These are phyloP conservation scores for Colletotrichum falcatum DNA, from an alignment of 2,329 filamentous ascomycete species.

Conservation along the genomic window DNA sequence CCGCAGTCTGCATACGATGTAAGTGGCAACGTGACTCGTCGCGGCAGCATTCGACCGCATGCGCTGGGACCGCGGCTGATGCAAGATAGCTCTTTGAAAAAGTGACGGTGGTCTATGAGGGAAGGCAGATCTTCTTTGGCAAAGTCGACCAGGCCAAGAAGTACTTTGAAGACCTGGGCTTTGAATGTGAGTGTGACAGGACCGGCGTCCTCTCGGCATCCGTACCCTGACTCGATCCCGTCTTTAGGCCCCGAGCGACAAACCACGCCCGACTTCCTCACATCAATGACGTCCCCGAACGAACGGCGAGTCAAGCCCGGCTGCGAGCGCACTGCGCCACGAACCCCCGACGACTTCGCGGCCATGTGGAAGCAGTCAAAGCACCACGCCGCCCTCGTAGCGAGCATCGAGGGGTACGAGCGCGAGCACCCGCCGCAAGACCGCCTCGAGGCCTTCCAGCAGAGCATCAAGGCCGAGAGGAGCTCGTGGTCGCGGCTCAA, in stretches of 20 bases:
- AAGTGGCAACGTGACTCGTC: too few species aligned
- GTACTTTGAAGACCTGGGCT: conserved; percentile 76
- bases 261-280: conserved; percentile 82
- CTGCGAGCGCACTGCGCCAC: conserved; percentile 46
- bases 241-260: conserved; percentile 60
- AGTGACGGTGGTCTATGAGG: conserved; percentile 74
- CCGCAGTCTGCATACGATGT: conserved; percentile 69
- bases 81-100: conserved; percentile 74
- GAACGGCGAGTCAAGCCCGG: conserved; percentile 46
- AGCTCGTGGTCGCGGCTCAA: conserved; percentile 61
- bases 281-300: conserved; percentile 61
- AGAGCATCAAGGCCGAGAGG: conserved; percentile 42
- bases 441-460: conserved; percentile 29
- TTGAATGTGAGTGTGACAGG: too few species aligned
- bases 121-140: conserved; percentile 76
- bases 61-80: too few species aligned
- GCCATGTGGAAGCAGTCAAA: conserved; percentile 45
- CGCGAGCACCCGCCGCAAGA: conserved; percentile 19
- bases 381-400: conserved; percentile 46
- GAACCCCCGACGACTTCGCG: conserved; percentile 50
- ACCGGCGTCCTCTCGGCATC: too few species aligned
- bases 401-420: conserved; percentile 48
- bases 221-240: too few species aligned
- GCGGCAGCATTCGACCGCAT: too few species aligned
- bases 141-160: conserved; percentile 67